phyloP scores from a whole-genome alignment of 2,329 filamentous ascomycete genomes.

The Geoglossum cookeanum region DNA sequence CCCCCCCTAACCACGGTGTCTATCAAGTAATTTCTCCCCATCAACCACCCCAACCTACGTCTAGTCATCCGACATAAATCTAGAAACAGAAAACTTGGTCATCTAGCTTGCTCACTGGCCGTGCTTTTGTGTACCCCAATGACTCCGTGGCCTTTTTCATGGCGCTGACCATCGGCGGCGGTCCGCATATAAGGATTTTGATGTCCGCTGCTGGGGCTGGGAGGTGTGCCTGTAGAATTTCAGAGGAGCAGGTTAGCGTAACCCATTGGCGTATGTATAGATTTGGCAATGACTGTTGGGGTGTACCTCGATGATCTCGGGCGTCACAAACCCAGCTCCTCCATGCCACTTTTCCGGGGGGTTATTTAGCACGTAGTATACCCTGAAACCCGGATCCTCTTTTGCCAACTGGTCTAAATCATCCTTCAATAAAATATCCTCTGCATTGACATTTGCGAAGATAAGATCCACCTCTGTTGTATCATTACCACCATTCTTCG shows the following conservation, averaged over 20 bases:
- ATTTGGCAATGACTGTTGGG: not conserved
- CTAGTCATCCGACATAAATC: constrained; percentile 8
- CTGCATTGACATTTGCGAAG: constrained; percentile 85
- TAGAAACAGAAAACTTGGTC: constrained; percentile 98
- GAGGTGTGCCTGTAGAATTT: constrained; percentile 43
- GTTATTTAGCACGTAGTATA: constrained; percentile 95
- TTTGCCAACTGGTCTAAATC: constrained; percentile 64
- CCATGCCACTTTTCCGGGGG: constrained; percentile 82
- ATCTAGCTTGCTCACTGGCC: constrained; percentile 89
- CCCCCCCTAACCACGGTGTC: no score
- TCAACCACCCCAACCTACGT: not conserved
- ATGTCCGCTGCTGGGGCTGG: constrained; percentile 69
- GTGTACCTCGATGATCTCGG: constrained; percentile 78
- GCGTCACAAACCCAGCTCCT: constrained; percentile 84
- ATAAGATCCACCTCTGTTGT: constrained; percentile 82
- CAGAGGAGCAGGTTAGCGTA: not conserved
- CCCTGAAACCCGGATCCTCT: constrained; percentile 62
- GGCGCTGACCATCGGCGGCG: constrained; percentile 88
- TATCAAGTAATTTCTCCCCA: no score
- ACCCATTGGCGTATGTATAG: not conserved
- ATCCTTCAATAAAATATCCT: constrained; percentile 86
- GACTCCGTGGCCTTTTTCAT: constrained; percentile 91
- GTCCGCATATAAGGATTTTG: constrained; percentile 88
- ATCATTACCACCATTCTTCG: constrained; percentile 46
- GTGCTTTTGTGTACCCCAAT: constrained; percentile 80